Evolutionary conservation across 176 grass and related monocot genomes (phyloP).

Genomic region (Oryza coarctata): DNA sequence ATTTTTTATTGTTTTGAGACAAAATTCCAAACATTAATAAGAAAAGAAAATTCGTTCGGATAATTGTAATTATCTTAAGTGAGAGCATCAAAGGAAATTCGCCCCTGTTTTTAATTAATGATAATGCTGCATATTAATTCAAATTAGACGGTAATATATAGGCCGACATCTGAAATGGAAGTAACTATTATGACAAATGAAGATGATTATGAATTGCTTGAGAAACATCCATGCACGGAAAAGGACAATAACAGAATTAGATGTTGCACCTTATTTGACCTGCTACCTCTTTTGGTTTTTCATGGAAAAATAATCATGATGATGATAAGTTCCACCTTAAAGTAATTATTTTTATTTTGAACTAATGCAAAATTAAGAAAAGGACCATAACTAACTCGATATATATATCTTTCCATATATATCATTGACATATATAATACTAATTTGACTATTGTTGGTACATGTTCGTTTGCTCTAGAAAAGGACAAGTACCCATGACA

Average conservation of each 20-base stretch:
- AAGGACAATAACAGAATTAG: slow-evolving; percentile 13
- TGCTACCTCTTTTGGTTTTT: background rate
- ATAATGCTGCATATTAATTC: too few species aligned
- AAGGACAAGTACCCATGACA: background rate
- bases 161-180: background rate
- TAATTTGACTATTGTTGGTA: slow-evolving; percentile 23
- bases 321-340: slow-evolving; percentile 3
- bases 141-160: too few species aligned
- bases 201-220: background rate
- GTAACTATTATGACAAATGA: background rate
- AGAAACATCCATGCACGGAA: background rate
- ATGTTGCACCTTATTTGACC: background rate
- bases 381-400: slow-evolving; percentile 33
- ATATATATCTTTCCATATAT: background rate
- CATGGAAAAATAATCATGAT: background rate
- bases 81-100: background rate
- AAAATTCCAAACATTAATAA: background rate
- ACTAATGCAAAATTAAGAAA: background rate
- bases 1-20: background rate
- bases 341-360: background rate
- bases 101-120: too few species aligned
- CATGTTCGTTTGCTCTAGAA: background rate
- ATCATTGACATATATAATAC: slow-evolving; percentile 13
- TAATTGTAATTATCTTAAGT: background rate
- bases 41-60: too few species aligned